A percentile compares a stretch with the other conserved stretches of the same genome.
These are phyloP conservation scores for Barbatosphaeria neglecta DNA, from an alignment of 495 filamentous ascomycete genomes.

Conservation along the genomic window DNA sequence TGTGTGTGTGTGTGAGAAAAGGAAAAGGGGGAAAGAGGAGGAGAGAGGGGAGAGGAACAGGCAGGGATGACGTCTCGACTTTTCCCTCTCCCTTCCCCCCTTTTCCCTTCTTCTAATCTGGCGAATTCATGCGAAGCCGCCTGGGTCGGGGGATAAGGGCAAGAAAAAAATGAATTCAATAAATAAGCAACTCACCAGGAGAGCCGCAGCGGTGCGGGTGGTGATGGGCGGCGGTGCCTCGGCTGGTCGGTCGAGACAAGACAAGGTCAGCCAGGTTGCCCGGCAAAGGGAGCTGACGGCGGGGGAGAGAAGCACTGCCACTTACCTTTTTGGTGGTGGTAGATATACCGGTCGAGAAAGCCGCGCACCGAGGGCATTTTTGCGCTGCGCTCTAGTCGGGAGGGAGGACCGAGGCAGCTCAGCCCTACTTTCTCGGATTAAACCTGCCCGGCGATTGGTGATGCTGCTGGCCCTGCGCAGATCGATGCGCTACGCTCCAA, in stretches of 20 bases:
- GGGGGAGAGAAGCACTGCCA: not conserved
- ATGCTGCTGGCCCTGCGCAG: no score
- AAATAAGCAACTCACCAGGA: conserved; percentile 14
- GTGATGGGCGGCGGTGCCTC: conserved; percentile 20
- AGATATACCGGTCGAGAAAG: not conserved
- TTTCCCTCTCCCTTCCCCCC: no score
- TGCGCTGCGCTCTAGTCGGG: not conserved
- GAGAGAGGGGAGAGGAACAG: no score
- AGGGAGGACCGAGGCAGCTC: not conserved
- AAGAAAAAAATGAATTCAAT: not conserved
- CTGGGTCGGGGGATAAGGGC: not conserved
- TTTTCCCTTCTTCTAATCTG: no score
- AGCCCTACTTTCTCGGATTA: no score
- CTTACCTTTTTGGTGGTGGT: not conserved
- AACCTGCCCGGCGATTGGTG: no score
- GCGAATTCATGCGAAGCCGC: no score
- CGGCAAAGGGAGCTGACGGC: not conserved
- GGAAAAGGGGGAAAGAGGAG: no score
- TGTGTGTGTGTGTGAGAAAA: no score
- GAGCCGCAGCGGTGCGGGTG: conserved; percentile 15
- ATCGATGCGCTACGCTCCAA: no score
- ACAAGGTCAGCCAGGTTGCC: conserved; percentile 10
- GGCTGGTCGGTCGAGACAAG: conserved; percentile 9
- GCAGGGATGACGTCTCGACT: no score
- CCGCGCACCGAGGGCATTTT: not conserved